Conservation (phyloP, 2,329 filamentous ascomycete genomes). For the Lachnellula arida region DNA sequence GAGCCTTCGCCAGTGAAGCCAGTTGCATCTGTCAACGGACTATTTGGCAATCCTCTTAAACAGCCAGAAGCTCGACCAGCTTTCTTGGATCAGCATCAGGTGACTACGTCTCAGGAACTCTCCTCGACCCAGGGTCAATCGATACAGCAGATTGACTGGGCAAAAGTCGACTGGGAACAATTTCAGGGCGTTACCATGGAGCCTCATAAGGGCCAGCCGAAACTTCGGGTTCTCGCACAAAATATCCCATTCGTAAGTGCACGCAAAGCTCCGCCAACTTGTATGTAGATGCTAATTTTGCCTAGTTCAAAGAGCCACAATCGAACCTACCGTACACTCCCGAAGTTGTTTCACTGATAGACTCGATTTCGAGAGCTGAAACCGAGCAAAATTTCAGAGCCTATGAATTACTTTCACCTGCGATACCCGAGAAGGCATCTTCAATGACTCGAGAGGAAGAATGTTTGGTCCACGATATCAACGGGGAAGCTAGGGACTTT, state of each 20-base stretch:
- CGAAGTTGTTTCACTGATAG: not conserved
- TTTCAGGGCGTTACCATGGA: not conserved
- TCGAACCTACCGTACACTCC: conserved; percentile 1
- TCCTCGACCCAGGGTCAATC: not conserved
- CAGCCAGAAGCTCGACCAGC: not conserved
- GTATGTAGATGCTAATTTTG: not conserved
- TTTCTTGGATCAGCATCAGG: not conserved
- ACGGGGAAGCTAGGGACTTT: not conserved
- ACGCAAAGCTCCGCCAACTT: no score
- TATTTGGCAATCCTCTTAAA: not conserved
- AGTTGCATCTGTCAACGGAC: not conserved
- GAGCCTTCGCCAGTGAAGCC: not conserved
- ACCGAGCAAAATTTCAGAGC: not conserved
- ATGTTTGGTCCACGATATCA: not conserved
- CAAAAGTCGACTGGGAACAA: not conserved
- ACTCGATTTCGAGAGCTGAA: not conserved
- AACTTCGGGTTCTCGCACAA: not conserved
- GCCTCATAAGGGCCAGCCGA: not conserved
- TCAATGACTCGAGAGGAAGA: conserved; percentile 1
- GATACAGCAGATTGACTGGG: not conserved
- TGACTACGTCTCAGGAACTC: not conserved
- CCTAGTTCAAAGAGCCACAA: not conserved
- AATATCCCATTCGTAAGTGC: not conserved
- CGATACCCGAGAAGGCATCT: not conserved
- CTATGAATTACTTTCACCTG: conserved; percentile 1